phyloP scores from a whole-genome alignment of 169 alveolate genomes.

The Perkinsus marinus region DNA sequence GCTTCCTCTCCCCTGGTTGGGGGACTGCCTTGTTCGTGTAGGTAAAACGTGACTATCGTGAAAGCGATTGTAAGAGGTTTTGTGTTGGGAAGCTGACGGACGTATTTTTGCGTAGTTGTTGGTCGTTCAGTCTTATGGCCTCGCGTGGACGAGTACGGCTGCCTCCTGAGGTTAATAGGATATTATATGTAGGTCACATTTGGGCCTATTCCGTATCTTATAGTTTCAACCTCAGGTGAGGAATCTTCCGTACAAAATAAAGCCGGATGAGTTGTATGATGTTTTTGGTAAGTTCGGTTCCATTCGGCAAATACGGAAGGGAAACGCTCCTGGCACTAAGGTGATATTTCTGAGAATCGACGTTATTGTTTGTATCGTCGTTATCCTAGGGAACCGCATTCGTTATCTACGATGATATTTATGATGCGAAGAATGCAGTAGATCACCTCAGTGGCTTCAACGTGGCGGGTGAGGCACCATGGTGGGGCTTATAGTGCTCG shows the following conservation, averaged over 20 bases:
- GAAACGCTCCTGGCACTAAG: constrained; percentile 8
- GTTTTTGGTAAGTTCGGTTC: constrained; percentile 97
- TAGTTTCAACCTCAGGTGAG: constrained; percentile 15
- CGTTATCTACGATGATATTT: constrained; percentile 94
- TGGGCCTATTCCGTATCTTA: background rate
- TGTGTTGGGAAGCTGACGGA: too few species aligned
- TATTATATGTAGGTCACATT: constrained; percentile 27
- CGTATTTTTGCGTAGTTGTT: too few species aligned
- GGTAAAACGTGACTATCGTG: too few species aligned
- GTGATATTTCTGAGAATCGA: constrained; percentile 7
- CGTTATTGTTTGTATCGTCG: constrained; percentile 62
- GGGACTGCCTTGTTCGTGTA: too few species aligned
- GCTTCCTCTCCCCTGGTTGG: too few species aligned
- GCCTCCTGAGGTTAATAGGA: constrained; percentile 36
- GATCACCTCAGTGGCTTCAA: constrained; percentile 94
- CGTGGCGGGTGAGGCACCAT: constrained; percentile 81
- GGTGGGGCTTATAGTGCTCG: background rate
- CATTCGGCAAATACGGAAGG: constrained; percentile 90
- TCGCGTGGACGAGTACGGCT: constrained; percentile 27
- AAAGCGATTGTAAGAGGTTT: too few species aligned
- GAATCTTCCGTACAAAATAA: constrained; percentile 63
- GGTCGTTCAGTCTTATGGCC: background rate
- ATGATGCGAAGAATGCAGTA: constrained; percentile 96
- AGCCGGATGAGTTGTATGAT: constrained; percentile 92
- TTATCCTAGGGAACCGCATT: constrained; percentile 87